These are phyloP conservation scores for Articulospora tetracladia DNA, from an alignment of 495 filamentous ascomycete genomes.

Conservation along the genomic window DNA sequence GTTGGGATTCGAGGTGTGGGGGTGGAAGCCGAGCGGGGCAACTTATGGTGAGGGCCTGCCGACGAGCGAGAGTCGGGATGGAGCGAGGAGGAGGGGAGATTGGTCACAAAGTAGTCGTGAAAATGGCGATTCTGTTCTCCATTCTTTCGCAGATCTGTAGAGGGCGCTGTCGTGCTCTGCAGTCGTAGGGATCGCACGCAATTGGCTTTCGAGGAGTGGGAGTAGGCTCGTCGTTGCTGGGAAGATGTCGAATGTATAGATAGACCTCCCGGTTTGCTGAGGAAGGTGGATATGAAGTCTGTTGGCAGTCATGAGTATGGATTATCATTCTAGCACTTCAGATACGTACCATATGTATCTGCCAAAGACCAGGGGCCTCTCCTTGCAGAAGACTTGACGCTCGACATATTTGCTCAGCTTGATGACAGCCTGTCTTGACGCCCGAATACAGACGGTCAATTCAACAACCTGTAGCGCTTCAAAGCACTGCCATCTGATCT, in stretches of 20 bases:
- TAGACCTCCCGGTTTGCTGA: slow-evolving; percentile 6
- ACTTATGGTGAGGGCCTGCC: slow-evolving; percentile 67
- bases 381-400: not conserved
- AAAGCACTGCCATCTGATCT: slow-evolving; percentile 14
- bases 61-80: slow-evolving; percentile 76
- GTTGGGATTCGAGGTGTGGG: slow-evolving; percentile 57
- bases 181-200: not conserved
- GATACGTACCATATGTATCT: slow-evolving; percentile 21
- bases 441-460: slow-evolving; percentile 7
- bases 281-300: slow-evolving; percentile 24
- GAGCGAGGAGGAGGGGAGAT: slow-evolving; percentile 88
- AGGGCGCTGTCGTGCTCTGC: not conserved
- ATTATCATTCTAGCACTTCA: not conserved
- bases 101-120: slow-evolving; percentile 95
- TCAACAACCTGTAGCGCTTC: not conserved
- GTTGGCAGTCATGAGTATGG: not conserved
- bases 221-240: not conserved
- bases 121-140: slow-evolving; percentile 54
- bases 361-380: slow-evolving; percentile 19
- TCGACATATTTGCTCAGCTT: not conserved
- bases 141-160: not conserved
- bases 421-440: not conserved
- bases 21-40: slow-evolving; percentile 78
- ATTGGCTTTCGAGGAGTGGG: not conserved
- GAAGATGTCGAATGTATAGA: not conserved